Evolutionary conservation across 2,329 filamentous ascomycete species (phyloP), one percentile per base, ranked within the genome.

Genomic region (Trichoderma brevicompactum): DNA sequence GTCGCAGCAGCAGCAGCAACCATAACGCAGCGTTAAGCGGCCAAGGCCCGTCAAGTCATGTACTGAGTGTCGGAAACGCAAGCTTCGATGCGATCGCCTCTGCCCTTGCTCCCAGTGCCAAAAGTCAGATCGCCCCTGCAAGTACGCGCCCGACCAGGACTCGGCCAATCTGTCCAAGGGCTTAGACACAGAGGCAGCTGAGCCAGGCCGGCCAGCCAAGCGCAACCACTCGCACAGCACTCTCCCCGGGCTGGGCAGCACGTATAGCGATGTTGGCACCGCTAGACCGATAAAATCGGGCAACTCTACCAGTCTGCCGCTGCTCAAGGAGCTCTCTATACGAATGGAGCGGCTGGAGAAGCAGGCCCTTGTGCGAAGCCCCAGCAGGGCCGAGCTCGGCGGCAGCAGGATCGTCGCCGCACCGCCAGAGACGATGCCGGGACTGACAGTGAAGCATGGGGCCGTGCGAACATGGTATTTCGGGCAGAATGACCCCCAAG

Each of bases 91-190:
- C 73, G 84, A 87, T 72, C 80, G 85, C 50, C 77, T 80, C n/a
- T 77, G 79, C 49, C 83, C 84, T 4, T 87, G 85, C 70, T 83
- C 82, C 6, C 84, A 87, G 72, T 87, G 85, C 71, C 82, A 84
- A 58, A 85, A 84, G 72, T 83, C 83, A n/a, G 81, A 79, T 68
- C 82, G 84, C 41, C 71, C 74, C 44, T 87, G 84, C 75, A 82
- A 78, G 69, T 87, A 86, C 69, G 77, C 82, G 28, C 78, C 82
- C 19, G 81, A 83, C 64, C 79, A 82, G 38, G 81, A 83, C 62
- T 77, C 75, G 8, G 77, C 77, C 40, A 81, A 79, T 69, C 72
- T 80, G 12, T 85, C 83, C 4, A 83, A 85, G 56, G 79, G 73
- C n/a, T 83, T 81, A 23, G 82, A 84, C 54, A 73, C 67, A 48